A percentile compares a stretch with the other conserved stretches of the same genome.
These are phyloP conservation scores for Triticum turgidum DNA, from an alignment of 176 grass and related monocot species.

Conservation along the genomic window DNA sequence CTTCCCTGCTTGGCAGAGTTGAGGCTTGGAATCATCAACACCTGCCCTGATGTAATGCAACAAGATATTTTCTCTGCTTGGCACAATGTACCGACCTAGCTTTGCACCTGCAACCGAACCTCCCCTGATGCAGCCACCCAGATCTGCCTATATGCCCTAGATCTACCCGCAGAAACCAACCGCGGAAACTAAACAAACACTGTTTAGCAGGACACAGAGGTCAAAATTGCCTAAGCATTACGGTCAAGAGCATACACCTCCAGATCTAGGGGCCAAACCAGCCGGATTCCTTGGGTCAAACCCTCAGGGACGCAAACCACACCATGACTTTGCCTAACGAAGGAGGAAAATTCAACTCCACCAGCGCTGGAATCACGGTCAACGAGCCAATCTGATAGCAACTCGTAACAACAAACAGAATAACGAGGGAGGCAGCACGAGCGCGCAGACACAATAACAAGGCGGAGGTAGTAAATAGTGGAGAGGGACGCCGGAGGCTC, in stretches of 20 bases:
- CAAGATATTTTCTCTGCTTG: neutral
- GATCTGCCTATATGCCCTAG: slow-evolving; percentile 49
- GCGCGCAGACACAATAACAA: neutral
- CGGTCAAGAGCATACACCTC: neutral
- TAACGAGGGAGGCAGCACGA: neutral
- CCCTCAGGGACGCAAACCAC: neutral
- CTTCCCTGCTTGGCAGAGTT: neutral
- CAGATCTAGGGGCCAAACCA: slow-evolving; percentile 25
- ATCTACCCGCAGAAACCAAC: neutral
- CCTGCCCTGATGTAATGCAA: neutral
- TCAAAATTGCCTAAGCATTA: neutral
- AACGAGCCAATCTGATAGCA: neutral
- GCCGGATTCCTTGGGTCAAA: neutral
- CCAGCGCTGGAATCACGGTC: neutral
- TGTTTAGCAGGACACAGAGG: neutral
- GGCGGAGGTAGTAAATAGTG: no score
- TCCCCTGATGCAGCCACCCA: neutral
- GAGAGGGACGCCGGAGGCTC: neutral
- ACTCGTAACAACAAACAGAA: neutral
- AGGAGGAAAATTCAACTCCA: neutral
- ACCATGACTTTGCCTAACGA: no score
- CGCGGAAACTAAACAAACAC: neutral
- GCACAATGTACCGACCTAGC: neutral
- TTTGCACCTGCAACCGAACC: neutral
- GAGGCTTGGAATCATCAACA: neutral